phyloP scores from a whole-genome alignment of 805 yeast genomes.

The Schizosaccharomyces osmophilus region DNA sequence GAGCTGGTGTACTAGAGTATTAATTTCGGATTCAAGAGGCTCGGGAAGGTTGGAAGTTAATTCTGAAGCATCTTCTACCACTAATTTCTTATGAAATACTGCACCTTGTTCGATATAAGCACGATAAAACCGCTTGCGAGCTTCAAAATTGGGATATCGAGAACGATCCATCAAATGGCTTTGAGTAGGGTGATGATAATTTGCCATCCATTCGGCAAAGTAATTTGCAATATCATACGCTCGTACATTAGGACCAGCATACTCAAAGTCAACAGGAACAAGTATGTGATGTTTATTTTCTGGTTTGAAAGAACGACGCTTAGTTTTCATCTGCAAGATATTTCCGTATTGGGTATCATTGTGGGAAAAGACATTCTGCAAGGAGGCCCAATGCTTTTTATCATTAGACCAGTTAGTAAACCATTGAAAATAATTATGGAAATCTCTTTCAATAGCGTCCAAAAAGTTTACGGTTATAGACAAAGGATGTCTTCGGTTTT shows the following conservation, averaged over 20 bases:
- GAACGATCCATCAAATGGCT: conserved; percentile 28
- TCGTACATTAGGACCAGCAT: conserved; percentile 72
- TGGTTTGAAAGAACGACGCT: conserved; percentile 27
- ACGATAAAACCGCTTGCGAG: conserved; percentile 44
- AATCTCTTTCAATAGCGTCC: not conserved
- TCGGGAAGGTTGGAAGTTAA: conserved; percentile 9
- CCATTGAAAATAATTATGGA: conserved; percentile 7
- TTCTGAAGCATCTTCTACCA: not conserved
- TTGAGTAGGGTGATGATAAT: conserved; percentile 38
- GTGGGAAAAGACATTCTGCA: conserved; percentile 45
- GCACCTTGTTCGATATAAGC: conserved; percentile 44
- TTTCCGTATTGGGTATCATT: conserved; percentile 87
- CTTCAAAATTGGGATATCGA: conserved; percentile 41
- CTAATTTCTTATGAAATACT: conserved; percentile 2
- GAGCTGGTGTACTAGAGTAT: conserved; percentile 24
- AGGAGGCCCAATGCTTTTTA: conserved; percentile 6
- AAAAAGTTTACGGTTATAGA: conserved; percentile 12
- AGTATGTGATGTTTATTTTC: conserved; percentile 38
- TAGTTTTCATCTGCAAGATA: conserved; percentile 33
- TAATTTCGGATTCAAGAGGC: conserved; percentile 16
- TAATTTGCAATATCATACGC: conserved; percentile 85
- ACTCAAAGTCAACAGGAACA: conserved; percentile 90
- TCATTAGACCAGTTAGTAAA: conserved; percentile 7
- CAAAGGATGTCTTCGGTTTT: conserved; percentile 21
- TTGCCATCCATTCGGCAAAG: conserved; percentile 17